These are phyloP conservation scores for Microdochium nivale DNA, from an alignment of 2,329 filamentous ascomycete genomes.

Conservation along the genomic window DNA sequence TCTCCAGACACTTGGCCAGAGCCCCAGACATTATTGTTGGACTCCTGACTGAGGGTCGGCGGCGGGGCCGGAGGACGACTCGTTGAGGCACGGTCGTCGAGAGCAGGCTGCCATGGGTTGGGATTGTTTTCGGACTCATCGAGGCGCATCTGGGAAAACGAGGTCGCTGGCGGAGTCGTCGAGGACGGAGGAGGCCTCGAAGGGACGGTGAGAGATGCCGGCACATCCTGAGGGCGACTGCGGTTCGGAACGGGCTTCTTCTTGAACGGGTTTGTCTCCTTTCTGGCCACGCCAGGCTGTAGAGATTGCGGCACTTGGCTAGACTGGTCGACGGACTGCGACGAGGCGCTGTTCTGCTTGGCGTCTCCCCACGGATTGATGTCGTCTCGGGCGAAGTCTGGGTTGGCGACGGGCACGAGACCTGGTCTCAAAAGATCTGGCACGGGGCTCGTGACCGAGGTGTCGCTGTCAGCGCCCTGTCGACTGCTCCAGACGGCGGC, in stretches of 20 bases:
- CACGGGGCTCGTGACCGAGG: slow-evolving; percentile 9
- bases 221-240: slow-evolving; percentile 4
- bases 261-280: slow-evolving; percentile 47
- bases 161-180: slow-evolving; percentile 19
- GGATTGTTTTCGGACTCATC: slow-evolving; percentile 27
- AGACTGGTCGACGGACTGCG: slow-evolving; percentile 8
- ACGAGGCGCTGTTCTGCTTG: slow-evolving; percentile 2
- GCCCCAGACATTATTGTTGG: slow-evolving; percentile 26
- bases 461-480: slow-evolving; percentile 2
- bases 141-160: slow-evolving; percentile 32
- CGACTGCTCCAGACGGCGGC: slow-evolving; percentile 7
- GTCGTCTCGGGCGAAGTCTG: slow-evolving; percentile 20
- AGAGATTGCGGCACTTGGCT: slow-evolving; percentile 21
- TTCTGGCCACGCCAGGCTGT: slow-evolving; percentile 20
- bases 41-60: slow-evolving; percentile 18
- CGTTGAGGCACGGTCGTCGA: slow-evolving; percentile 13
- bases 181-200: slow-evolving; percentile 8
- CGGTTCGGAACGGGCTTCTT: slow-evolving; percentile 28
- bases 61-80: slow-evolving; percentile 17
- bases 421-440: slow-evolving; percentile 25
- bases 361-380: slow-evolving; percentile 25
- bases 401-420: slow-evolving; percentile 7
- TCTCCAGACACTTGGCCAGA: slow-evolving; percentile 19
- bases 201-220: slow-evolving; percentile 8
- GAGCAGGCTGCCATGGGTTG: slow-evolving; percentile 36